These are phyloP conservation scores for Raffaelea arxii DNA, from an alignment of 2,329 filamentous ascomycete species.

Conservation along the genomic window DNA sequence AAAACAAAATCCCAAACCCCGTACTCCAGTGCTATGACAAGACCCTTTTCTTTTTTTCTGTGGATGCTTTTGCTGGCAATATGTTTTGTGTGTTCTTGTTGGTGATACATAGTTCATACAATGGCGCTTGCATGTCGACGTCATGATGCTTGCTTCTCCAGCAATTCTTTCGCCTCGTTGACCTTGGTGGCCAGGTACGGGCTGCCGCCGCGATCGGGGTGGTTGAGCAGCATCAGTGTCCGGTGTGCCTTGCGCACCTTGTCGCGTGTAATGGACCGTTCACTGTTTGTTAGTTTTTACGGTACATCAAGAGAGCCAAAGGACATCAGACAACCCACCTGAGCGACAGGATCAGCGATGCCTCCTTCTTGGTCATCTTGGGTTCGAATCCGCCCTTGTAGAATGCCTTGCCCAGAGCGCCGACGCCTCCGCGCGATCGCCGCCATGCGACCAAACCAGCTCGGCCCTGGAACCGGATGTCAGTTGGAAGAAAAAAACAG, in stretches of 20 bases:
- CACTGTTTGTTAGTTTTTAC: too few relatives aligned
- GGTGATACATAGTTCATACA: not conserved
- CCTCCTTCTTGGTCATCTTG: constrained; percentile 88
- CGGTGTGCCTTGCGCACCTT: constrained; percentile 93
- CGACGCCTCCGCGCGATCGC: constrained; percentile 67
- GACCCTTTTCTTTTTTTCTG: not conserved
- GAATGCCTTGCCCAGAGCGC: constrained; percentile 78
- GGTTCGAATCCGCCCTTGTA: constrained; percentile 99
- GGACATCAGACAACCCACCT: constrained; percentile 48
- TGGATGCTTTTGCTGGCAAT: too few relatives aligned
- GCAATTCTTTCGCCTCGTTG: constrained; percentile 93
- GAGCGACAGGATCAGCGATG: constrained; percentile 80
- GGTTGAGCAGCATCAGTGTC: constrained; percentile 92
- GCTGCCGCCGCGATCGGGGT: constrained; percentile 92
- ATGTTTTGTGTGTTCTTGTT: constrained; percentile 7
- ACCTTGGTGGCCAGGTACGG: constrained; percentile 96
- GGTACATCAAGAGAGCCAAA: too few relatives aligned
- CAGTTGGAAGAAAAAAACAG: constrained; percentile 5
- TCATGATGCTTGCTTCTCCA: constrained; percentile 55
- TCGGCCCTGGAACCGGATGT: constrained; percentile 58
- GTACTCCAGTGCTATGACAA: not conserved
- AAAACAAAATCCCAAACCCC: not conserved
- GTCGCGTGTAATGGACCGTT: constrained; percentile 80
- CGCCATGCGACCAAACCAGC: constrained; percentile 85
- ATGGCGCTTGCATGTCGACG: not conserved